phyloP scores from a whole-genome alignment of 257 asterid species.

The Scutellaria baicalensis region DNA sequence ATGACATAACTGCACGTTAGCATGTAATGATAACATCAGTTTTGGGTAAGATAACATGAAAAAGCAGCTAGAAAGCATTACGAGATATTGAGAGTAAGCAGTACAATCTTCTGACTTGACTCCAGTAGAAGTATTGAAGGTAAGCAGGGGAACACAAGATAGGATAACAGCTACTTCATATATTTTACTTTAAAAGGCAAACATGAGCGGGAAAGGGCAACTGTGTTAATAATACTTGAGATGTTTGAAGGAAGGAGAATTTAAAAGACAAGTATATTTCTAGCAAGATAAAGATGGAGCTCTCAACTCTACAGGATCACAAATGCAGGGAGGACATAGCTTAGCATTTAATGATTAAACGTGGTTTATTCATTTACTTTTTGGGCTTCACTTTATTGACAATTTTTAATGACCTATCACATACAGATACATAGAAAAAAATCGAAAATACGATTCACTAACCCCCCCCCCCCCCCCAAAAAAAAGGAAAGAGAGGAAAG shows the following conservation, averaged over 20 bases:
- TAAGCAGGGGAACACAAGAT: neutral
- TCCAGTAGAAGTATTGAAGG: neutral
- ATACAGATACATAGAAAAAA: neutral
- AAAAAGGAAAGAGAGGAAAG: neutral
- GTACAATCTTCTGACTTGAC: neutral
- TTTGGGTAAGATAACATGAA: conserved; percentile 7
- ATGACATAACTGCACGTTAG: conserved; percentile 72
- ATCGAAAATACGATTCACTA: neutral
- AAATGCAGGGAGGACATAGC: neutral
- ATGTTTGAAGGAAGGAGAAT: neutral
- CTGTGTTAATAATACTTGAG: neutral
- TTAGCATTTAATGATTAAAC: neutral
- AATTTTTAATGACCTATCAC: neutral
- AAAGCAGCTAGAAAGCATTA: neutral
- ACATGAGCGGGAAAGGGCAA: neutral
- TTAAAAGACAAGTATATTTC: neutral
- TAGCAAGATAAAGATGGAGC: neutral
- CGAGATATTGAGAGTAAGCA: neutral
- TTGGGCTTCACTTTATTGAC: neutral
- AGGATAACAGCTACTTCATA: neutral
- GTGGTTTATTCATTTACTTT: neutral
- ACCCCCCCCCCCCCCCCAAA: too few relatives aligned
- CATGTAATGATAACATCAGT: conserved; percentile 7
- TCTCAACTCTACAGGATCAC: neutral
- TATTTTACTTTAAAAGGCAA: neutral